These are phyloP conservation scores for Guillardia theta DNA, from an alignment of 78 protist genomes.

Conservation along the genomic window DNA sequence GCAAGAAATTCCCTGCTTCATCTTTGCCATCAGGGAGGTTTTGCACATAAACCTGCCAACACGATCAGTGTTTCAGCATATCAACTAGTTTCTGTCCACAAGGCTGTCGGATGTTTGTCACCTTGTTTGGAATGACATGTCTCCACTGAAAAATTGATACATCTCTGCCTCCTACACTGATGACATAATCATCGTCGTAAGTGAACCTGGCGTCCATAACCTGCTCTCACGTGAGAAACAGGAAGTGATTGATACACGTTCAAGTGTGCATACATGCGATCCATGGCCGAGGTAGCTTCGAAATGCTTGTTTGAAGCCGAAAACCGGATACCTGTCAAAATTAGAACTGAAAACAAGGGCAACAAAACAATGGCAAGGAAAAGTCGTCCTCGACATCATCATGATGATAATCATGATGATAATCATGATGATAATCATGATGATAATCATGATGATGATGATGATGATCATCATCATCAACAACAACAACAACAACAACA, in stretches of 20 bases:
- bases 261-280: background rate
- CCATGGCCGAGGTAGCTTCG: conserved; percentile 1
- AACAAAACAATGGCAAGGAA: too few species aligned
- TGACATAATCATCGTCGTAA: background rate
- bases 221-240: background rate
- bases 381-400: too few species aligned
- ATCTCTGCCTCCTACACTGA: background rate
- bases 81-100: background rate
- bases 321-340: background rate
- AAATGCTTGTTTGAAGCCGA: conserved; percentile 24
- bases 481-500: too few species aligned
- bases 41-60: background rate
- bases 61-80: background rate
- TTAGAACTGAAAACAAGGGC: too few species aligned
- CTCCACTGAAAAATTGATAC: background rate
- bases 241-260: background rate
- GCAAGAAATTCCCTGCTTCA: background rate
- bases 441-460: too few species aligned
- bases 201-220: background rate
- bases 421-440: too few species aligned
- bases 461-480: too few species aligned
- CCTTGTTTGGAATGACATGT: conserved; percentile 35
- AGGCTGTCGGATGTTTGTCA: background rate
- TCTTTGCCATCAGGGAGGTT: background rate
- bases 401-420: too few species aligned